A percentile compares a stretch with the other conserved stretches of the same genome.
phyloP scores from a whole-genome alignment of 164 flowering plant species.

The Euptelea pleiosperma region DNA sequence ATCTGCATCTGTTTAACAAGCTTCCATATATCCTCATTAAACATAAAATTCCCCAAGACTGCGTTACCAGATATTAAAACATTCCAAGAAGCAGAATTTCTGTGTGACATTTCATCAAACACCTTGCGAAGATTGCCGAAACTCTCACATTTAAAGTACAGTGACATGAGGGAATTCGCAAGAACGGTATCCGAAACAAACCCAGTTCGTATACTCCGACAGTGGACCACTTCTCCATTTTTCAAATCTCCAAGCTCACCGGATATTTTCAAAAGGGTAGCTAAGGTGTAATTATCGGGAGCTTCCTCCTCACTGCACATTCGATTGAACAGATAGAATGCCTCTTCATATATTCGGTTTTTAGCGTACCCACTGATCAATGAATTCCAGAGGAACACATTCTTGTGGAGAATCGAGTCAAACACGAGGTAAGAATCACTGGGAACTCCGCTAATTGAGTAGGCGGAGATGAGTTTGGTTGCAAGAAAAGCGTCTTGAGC shows the following conservation, averaged over 20 bases:
- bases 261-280: slow-evolving; percentile 39
- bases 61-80: slow-evolving; percentile 35
- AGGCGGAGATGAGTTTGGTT: slow-evolving; percentile 53
- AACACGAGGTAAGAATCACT: slow-evolving; percentile 35
- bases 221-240: slow-evolving; percentile 41
- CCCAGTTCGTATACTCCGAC: slow-evolving; percentile 36
- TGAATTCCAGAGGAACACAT: slow-evolving; percentile 44
- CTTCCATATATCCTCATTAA: slow-evolving; percentile 24
- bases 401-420: slow-evolving; percentile 28
- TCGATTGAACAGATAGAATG: slow-evolving; percentile 33
- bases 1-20: slow-evolving; percentile 40
- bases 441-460: slow-evolving; percentile 29
- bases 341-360: slow-evolving; percentile 24
- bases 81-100: slow-evolving; percentile 59
- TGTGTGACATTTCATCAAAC: slow-evolving; percentile 64
- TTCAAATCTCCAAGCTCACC: slow-evolving; percentile 35
- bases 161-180: slow-evolving; percentile 47
- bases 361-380: slow-evolving; percentile 51
- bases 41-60: slow-evolving; percentile 10
- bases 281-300: slow-evolving; percentile 51
- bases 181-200: slow-evolving; percentile 39
- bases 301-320: slow-evolving; percentile 29
- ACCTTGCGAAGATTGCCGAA: slow-evolving; percentile 26
- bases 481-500: slow-evolving; percentile 38
- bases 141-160: slow-evolving; percentile 48